Evolutionary conservation across 176 grass and related monocot genomes (phyloP).

Genomic region (Aegilops sharonensis): DNA sequence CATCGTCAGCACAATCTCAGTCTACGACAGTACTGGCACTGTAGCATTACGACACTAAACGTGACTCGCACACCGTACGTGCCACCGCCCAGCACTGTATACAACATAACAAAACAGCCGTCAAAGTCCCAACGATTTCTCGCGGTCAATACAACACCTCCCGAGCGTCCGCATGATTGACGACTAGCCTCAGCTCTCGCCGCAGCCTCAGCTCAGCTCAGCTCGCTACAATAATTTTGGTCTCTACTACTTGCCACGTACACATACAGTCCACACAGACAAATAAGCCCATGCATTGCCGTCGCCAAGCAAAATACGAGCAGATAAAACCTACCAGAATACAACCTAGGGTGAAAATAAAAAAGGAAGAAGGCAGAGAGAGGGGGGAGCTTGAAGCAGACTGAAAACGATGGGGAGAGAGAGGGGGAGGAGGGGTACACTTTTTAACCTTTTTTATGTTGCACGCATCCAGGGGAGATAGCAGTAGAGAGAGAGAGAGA

Average conservation of each 20-base stretch:
- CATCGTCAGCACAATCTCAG: neutral
- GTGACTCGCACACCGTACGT: neutral
- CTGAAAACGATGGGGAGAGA: conserved; percentile 26
- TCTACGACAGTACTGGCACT: neutral
- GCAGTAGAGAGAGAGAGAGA: conserved; percentile 22
- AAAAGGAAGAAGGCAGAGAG: neutral
- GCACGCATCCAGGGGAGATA: conserved; percentile 82
- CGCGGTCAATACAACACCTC: neutral
- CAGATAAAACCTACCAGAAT: conserved; percentile 14
- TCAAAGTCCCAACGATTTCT: conserved; percentile 27
- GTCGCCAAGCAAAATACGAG: neutral
- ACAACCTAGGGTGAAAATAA: neutral
- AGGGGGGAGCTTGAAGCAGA: neutral
- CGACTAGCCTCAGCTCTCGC: neutral
- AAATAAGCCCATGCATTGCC: neutral
- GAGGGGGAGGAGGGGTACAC: conserved; percentile 19
- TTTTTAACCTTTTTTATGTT: conserved; percentile 85
- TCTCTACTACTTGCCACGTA: neutral
- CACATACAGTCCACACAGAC: neutral
- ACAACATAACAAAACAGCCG: conserved; percentile 20
- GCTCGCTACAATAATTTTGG: neutral
- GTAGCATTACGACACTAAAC: neutral
- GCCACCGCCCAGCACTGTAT: neutral
- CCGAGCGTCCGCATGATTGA: neutral
- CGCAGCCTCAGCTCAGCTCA: neutral